Evolutionary conservation across 1,284 basidiomycete genomes (phyloP).

Genomic region (Sanghuangporus weigelae): DNA sequence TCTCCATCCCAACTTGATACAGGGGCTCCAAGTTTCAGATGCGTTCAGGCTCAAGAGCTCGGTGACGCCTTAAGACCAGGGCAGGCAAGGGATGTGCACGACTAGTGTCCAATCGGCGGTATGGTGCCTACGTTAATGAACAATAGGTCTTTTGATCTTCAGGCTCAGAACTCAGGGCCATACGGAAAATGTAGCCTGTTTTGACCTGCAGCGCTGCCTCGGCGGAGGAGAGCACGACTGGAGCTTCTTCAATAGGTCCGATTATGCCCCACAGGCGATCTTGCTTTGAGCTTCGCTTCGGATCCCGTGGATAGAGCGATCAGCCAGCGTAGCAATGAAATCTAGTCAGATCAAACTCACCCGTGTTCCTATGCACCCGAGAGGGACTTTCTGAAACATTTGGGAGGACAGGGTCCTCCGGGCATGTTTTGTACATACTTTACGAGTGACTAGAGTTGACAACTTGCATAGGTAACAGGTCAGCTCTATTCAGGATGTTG

Average conservation of each 20-base stretch:
- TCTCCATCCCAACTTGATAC: not conserved
- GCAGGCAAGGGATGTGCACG: not conserved
- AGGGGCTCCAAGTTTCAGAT: not conserved
- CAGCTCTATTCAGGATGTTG: not conserved
- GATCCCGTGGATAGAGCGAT: not conserved
- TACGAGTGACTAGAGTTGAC: not conserved
- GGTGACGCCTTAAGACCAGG: not conserved
- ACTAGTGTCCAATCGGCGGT: not conserved
- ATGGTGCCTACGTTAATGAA: not conserved
- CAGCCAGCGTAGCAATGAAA: not conserved
- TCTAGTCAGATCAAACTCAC: not conserved
- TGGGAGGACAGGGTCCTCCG: not conserved
- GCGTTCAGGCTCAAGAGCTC: not conserved
- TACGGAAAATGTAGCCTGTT: not conserved
- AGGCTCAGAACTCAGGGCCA: not conserved
- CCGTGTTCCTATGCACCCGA: not conserved
- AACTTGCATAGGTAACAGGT: not conserved
- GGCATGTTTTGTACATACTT: not conserved
- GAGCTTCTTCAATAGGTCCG: not conserved
- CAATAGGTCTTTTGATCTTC: not conserved
- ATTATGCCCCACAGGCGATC: constrained; percentile 1
- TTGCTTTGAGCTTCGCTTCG: not conserved
- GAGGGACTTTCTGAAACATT: not conserved
- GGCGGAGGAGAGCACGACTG: not conserved
- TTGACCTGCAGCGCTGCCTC: not conserved